phyloP scores from a whole-genome alignment of 2,329 filamentous ascomycete genomes.

The Talaromyces islandicus region DNA sequence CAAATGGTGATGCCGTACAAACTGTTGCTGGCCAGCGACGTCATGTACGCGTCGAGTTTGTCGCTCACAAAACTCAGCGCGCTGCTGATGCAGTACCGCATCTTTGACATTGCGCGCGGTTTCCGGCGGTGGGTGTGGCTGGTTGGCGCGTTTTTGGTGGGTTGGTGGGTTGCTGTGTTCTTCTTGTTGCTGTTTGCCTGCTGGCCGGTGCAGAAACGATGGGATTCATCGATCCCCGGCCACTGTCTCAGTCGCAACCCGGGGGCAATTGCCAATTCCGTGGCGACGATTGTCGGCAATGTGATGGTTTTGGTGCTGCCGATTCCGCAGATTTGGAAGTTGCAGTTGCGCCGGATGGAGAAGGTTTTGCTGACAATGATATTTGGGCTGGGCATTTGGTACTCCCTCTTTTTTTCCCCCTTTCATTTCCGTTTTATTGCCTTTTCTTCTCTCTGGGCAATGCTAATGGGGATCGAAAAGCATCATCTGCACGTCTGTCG shows the following conservation, averaged over 20 bases:
- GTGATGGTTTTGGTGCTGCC: constrained; percentile 18
- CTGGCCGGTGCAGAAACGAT: constrained; percentile 21
- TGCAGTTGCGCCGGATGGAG: constrained; percentile 17
- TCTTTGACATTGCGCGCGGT: constrained; percentile 19
- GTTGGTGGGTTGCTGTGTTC: constrained; percentile 21
- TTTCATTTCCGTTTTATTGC: too few species aligned
- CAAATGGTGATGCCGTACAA: constrained; percentile 26
- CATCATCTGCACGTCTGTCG: constrained; percentile 19
- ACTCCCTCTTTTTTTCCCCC: background rate
- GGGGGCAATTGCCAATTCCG: constrained; percentile 19
- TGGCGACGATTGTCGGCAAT: constrained; percentile 18
- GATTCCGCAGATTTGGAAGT: constrained; percentile 21
- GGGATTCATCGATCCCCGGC: constrained; percentile 18
- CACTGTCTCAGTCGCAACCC: constrained; percentile 19
- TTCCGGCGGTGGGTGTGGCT: constrained; percentile 22
- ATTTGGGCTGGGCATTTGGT: constrained; percentile 19
- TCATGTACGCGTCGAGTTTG: constrained; percentile 30
- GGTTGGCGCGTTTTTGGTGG: constrained; percentile 18
- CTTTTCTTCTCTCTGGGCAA: background rate
- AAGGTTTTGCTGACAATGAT: constrained; percentile 16
- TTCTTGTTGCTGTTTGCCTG: constrained; percentile 23
- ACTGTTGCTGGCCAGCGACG: constrained; percentile 33
- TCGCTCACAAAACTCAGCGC: constrained; percentile 22
- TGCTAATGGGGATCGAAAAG: background rate
- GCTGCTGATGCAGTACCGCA: constrained; percentile 20